These are phyloP conservation scores for Sarocladium oryzae DNA, from an alignment of 2,329 filamentous ascomycete genomes.

Conservation along the genomic window DNA sequence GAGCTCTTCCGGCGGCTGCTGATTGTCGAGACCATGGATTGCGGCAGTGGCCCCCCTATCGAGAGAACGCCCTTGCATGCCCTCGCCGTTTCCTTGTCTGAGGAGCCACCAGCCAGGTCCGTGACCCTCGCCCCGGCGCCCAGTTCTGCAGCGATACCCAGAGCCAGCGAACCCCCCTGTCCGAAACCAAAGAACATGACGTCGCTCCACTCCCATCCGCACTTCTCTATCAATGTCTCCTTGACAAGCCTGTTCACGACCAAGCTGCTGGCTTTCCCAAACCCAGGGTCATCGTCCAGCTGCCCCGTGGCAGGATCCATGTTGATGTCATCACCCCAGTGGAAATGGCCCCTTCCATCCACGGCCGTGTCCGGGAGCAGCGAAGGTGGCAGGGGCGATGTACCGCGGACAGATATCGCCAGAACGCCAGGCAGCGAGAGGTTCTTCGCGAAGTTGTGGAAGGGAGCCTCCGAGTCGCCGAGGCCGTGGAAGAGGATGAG, in stretches of 20 bases:
- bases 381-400: constrained; percentile 60
- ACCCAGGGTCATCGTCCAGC: constrained; percentile 57
- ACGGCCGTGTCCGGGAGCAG: constrained; percentile 42
- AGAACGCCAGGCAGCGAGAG: constrained; percentile 71
- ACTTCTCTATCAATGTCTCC: constrained; percentile 44
- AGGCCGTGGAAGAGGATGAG: constrained; percentile 80
- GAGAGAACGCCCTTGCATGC: constrained; percentile 52
- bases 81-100: constrained; percentile 11
- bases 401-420: constrained; percentile 67
- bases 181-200: constrained; percentile 61
- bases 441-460: constrained; percentile 60
- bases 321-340: constrained; percentile 63
- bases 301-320: constrained; percentile 43
- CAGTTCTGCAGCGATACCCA: constrained; percentile 47
- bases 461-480: constrained; percentile 66
- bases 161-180: constrained; percentile 58
- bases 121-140: constrained; percentile 13
- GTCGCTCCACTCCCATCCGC: constrained; percentile 54
- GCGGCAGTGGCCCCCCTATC: constrained; percentile 54
- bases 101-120: constrained; percentile 14
- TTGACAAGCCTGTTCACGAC: constrained; percentile 46
- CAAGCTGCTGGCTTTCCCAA: constrained; percentile 38
- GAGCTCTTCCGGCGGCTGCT: constrained; percentile 45
- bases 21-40: constrained; percentile 41
- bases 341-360: constrained; percentile 31